Conservation (phyloP, 371 early-diverging fungal genomes). For the Zopfochytrium polystomum region DNA sequence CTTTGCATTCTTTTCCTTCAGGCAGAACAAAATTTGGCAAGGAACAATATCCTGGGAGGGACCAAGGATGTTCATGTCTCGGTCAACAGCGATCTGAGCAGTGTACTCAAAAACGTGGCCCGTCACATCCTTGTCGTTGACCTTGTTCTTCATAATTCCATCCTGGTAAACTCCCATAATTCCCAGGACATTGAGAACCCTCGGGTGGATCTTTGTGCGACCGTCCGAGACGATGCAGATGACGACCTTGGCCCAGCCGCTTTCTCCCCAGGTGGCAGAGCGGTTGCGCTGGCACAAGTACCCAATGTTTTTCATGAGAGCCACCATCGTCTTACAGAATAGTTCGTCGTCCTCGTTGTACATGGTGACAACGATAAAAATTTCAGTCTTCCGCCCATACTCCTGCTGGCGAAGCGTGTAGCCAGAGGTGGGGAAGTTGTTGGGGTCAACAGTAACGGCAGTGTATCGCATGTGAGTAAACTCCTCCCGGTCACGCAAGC, state of each 20-base stretch:
- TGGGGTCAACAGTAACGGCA: slow-evolving; percentile 68
- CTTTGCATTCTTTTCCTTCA: slow-evolving; percentile 66
- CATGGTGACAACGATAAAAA: slow-evolving; percentile 76
- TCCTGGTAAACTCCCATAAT: slow-evolving; percentile 89
- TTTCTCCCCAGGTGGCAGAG: slow-evolving; percentile 82
- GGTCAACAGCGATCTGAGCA: slow-evolving; percentile 75
- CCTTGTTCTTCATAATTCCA: slow-evolving; percentile 59
- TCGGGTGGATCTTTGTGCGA: slow-evolving; percentile 59
- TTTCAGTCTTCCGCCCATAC: slow-evolving; percentile 77
- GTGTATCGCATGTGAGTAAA: slow-evolving; percentile 67
- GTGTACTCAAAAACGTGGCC: slow-evolving; percentile 94
- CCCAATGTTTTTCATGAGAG: slow-evolving; percentile 70
- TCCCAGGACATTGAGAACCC: slow-evolving; percentile 76
- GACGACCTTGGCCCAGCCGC: slow-evolving; percentile 88
- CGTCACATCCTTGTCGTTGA: slow-evolving; percentile 44
- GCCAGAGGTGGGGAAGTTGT: slow-evolving; percentile 66
- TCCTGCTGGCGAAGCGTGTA: slow-evolving; percentile 79
- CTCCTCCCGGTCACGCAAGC: slow-evolving; percentile 29
- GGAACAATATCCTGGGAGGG: slow-evolving; percentile 59
- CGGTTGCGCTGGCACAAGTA: slow-evolving; percentile 76
- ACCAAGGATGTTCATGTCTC: slow-evolving; percentile 45
- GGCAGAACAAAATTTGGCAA: slow-evolving; percentile 83
- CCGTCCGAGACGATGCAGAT: slow-evolving; percentile 70
- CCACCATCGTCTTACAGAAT: slow-evolving; percentile 76
- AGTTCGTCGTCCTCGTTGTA: slow-evolving; percentile 82